A percentile compares a stretch with the other conserved stretches of the same genome.
These are phyloP conservation scores for Termitomyces sp. DNA, from an alignment of 768 basidiomycete species.

Conservation along the genomic window DNA sequence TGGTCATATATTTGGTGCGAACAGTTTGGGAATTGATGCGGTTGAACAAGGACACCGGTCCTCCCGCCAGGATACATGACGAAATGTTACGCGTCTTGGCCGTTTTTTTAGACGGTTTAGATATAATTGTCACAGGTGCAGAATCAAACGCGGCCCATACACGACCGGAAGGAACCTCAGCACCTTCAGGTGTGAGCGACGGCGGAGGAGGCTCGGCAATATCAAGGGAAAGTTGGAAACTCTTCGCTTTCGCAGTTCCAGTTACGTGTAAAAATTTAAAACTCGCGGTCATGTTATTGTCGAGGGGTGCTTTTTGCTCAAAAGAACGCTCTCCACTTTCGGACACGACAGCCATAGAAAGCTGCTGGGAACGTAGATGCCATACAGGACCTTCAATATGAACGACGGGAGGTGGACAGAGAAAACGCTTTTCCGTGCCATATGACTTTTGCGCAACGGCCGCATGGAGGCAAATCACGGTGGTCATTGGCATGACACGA, in stretches of 20 bases:
- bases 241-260: constrained; percentile 85
- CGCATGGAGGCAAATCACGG: constrained; percentile 85
- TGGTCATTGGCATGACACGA: constrained; percentile 84
- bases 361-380: constrained; percentile 76
- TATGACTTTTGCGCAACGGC: constrained; percentile 96
- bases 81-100: constrained; percentile 91
- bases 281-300: constrained; percentile 80
- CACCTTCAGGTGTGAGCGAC: constrained; percentile 38
- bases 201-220: constrained; percentile 71
- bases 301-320: constrained; percentile 79
- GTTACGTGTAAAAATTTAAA: constrained; percentile 92
- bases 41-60: constrained; percentile 90
- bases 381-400: constrained; percentile 87
- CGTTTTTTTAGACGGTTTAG: constrained; percentile 96
- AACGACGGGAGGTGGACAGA: constrained; percentile 91
- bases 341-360: constrained; percentile 83
- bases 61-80: constrained; percentile 84
- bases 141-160: constrained; percentile 92
- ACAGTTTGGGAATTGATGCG: constrained; percentile 97
- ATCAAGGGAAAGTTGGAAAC: constrained; percentile 81
- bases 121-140: constrained; percentile 89
- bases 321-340: constrained; percentile 80
- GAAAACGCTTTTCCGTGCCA: constrained; percentile 90
- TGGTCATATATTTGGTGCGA: constrained; percentile 95
- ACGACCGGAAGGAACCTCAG: constrained; percentile 51